Evolutionary conservation across 1,284 basidiomycete species (phyloP), one percentile per base, ranked within the genome.

Genomic region (Boletus sp.): DNA sequence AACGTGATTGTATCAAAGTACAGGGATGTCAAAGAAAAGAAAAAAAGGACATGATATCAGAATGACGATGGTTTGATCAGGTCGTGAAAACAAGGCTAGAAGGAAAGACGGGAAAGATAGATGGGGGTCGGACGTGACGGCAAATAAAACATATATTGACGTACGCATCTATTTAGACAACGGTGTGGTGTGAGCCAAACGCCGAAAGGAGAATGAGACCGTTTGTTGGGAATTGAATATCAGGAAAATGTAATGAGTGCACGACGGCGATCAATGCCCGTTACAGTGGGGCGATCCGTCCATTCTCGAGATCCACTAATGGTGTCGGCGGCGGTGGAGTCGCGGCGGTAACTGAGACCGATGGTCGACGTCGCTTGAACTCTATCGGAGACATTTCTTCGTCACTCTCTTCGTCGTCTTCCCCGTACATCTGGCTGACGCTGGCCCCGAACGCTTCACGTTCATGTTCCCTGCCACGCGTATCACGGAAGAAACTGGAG

Each of bases 351-450:
- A 67, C 55, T 25, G 66, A 61, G 16, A 68, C 59, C 44, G 69
- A 69, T 23, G 69, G 67, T 43, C 66, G 56, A 35, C 70, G 59
- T 41, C 68, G 61, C 45, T 68, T 71, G 52, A 70, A 58, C 46
- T 72, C 68, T 48, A 70, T 64, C 43, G 70, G 67, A 4, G 53
- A 51, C 12, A 34, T 52, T 42, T 60, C 67, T 17, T 64, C 69
- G 1, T 64, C 68, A 2, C 54, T 59, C 27, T 66, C 68, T n/a
- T 67, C 72, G 17, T 68, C 72, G 14, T 69, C 66, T 41, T 65
- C 63, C 4, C 51, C 51, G 33, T 66, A 71, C 56, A 61, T 55
- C 52, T 62, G 64, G 48, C 65, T 66, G 40, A 55, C 61, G 53
- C 65, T 68, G 46, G 64, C 50, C 4, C 45, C 55, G 26, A 69